Evolutionary conservation across 2,329 filamentous ascomycete genomes (phyloP), one percentile per base, ranked within the genome.

Genomic region (Cladophialophora chaetospira): DNA sequence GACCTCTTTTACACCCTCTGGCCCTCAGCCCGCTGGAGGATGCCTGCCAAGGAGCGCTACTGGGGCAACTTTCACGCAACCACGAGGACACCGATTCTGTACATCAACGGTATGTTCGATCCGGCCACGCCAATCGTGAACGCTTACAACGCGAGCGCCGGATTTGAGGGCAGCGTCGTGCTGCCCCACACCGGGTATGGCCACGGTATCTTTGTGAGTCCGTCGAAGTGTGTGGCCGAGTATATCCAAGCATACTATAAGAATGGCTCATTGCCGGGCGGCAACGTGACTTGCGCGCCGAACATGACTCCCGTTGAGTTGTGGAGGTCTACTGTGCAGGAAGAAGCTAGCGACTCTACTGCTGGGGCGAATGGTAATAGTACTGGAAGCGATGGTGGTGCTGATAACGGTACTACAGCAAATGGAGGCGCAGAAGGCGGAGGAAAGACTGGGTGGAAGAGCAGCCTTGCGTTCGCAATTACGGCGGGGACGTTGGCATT

Each of bases 211-310:
- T 36, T 69, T 4, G 58, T 49, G 0, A 57, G 65, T 2, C 68
- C 69, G 3, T 75, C 72, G 2, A 51, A 57, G 4, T 76, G 74
- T 59, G 68, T 66, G 4, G 49, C 66, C 4, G 55, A 61, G 38
- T 57, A 62, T 3, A 65, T 70, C 3, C 54, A 59, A 21, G 64
- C 60, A 5, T 76, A 75, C 53, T 76, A 70, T 61, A 48, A 44
- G 3, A 64, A 73, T 36, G 72, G 72, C 3, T 70, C 65, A 2
- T 51, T 76, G 26, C 73, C 73, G n/a, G n/a, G n/a, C n/a, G n/a
- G n/a, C n/a, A n/a, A n/a, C n/a, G n/a, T n/a, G n/a, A n/a, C n/a
- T n/a, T n/a, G n/a, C n/a, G n/a, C n/a, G n/a, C n/a, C n/a, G n/a
- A n/a, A n/a, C n/a, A n/a, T n/a, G n/a, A n/a, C n/a, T n/a, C n/a